A percentile compares a stretch with the other conserved stretches of the same genome.
These are phyloP conservation scores for Fagopyrum homotropicum DNA, from an alignment of 148 eudicot species.

Conservation along the genomic window DNA sequence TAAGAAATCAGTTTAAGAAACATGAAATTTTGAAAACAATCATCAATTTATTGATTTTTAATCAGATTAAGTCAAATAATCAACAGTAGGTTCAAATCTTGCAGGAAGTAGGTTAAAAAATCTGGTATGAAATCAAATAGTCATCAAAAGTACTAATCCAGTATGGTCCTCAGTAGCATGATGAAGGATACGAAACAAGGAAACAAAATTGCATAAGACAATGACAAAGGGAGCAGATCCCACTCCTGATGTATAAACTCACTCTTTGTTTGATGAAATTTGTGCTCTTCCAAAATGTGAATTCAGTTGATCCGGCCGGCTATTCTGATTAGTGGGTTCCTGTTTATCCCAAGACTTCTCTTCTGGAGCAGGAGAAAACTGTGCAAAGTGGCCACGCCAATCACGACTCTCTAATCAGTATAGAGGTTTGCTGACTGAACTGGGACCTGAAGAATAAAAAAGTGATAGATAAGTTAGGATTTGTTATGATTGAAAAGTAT, in stretches of 20 bases:
- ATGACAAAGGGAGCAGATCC: not conserved
- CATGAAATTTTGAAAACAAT: no score
- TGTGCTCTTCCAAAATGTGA: slow-evolving; percentile 55
- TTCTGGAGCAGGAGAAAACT: slow-evolving; percentile 45
- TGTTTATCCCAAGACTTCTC: slow-evolving; percentile 75
- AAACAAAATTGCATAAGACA: not conserved
- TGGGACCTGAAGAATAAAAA: slow-evolving; percentile 27
- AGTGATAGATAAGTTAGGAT: no score
- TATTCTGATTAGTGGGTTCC: slow-evolving; percentile 36
- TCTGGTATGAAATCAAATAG: no score
- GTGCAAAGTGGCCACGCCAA: slow-evolving; percentile 83
- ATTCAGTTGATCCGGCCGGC: slow-evolving; percentile 46
- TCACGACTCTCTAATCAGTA: slow-evolving; percentile 77
- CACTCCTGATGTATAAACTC: not conserved
- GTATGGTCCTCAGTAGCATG: not conserved
- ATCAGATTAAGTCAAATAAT: no score
- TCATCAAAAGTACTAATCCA: no score
- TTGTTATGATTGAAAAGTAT: no score
- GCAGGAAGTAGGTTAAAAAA: no score
- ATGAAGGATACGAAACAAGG: not conserved
- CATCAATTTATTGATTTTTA: no score
- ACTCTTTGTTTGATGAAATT: slow-evolving; percentile 52
- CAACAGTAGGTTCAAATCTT: no score
- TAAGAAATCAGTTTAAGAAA: no score
- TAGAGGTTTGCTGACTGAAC: slow-evolving; percentile 57